phyloP scores from a whole-genome alignment of 495 filamentous ascomycete genomes.

The Aspergillus kassunensis region DNA sequence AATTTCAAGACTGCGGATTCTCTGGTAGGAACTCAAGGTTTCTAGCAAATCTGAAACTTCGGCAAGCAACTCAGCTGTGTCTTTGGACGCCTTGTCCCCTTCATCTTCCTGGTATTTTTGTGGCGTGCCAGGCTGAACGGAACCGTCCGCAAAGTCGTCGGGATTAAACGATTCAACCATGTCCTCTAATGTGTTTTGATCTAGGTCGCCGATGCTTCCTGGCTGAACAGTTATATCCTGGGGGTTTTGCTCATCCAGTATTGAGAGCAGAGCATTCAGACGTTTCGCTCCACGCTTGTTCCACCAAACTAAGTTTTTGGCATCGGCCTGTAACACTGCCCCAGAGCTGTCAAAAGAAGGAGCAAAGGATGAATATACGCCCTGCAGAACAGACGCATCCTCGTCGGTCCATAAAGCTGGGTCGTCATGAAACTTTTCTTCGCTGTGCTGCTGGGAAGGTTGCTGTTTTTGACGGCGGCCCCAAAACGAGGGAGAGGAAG shows the following conservation, averaged over 20 bases:
- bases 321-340: slow-evolving; percentile 65
- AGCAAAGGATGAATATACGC: slow-evolving; percentile 85
- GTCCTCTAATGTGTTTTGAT: slow-evolving; percentile 46
- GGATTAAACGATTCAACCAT: slow-evolving; percentile 47
- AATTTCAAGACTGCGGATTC: slow-evolving; percentile 64
- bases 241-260: slow-evolving; percentile 35
- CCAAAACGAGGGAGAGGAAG: slow-evolving; percentile 41
- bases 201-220: slow-evolving; percentile 40
- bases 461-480: slow-evolving; percentile 38
- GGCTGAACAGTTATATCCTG: slow-evolving; percentile 42
- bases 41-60: slow-evolving; percentile 82
- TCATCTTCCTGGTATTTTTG: slow-evolving; percentile 35
- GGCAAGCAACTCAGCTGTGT: slow-evolving; percentile 64
- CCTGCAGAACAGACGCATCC: slow-evolving; percentile 61
- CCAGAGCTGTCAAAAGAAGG: slow-evolving; percentile 76
- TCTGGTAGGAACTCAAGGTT: slow-evolving; percentile 81
- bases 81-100: slow-evolving; percentile 47
- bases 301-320: slow-evolving; percentile 84
- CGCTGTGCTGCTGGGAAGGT: slow-evolving; percentile 14
- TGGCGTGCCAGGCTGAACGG: slow-evolving; percentile 40
- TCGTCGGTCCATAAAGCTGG: slow-evolving; percentile 32
- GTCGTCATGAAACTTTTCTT: slow-evolving; percentile 27
- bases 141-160: slow-evolving; percentile 29
- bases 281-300: slow-evolving; percentile 62
- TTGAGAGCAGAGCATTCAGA: slow-evolving; percentile 48